Conservation (phyloP, 2,329 filamentous ascomycete genomes). For the Curvularia lunata region DNA sequence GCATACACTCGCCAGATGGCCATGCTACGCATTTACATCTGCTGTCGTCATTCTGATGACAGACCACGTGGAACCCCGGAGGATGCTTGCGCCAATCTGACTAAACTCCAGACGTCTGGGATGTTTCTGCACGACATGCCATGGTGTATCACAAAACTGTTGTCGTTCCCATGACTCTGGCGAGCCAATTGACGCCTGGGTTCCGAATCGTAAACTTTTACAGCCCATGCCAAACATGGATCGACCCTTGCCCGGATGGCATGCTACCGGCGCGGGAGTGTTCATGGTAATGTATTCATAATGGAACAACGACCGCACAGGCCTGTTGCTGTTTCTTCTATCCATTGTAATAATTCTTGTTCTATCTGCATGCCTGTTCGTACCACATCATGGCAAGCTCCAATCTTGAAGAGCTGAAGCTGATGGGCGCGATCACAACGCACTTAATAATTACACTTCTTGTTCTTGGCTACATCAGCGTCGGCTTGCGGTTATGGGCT, state of each 20-base stretch:
- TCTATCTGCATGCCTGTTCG: constrained; percentile 6
- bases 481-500: constrained; percentile 44
- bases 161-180: constrained; percentile 10
- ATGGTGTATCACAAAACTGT: constrained; percentile 14
- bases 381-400: constrained; percentile 11
- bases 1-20: neutral
- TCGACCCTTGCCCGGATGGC: constrained; percentile 17
- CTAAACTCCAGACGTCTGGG: constrained; percentile 33
- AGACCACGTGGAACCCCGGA: constrained; percentile 19
- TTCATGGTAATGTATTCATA: constrained; percentile 20
- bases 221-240: constrained; percentile 16
- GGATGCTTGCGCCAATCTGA: constrained; percentile 8
- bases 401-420: constrained; percentile 25
- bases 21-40: neutral
- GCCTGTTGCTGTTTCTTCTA: neutral
- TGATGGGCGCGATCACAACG: constrained; percentile 30
- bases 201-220: constrained; percentile 22
- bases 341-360: neutral
- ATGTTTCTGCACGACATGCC: constrained; percentile 23
- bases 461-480: constrained; percentile 36
- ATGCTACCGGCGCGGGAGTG: constrained; percentile 15
- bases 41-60: neutral
- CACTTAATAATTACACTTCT: constrained; percentile 36
- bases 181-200: constrained; percentile 19
- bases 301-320: constrained; percentile 13